Percentiles rank a stretch among this genome's conserved stretches.
Conservation (phyloP, 352 stramenopile species). For the Pythium monospermum region DNA sequence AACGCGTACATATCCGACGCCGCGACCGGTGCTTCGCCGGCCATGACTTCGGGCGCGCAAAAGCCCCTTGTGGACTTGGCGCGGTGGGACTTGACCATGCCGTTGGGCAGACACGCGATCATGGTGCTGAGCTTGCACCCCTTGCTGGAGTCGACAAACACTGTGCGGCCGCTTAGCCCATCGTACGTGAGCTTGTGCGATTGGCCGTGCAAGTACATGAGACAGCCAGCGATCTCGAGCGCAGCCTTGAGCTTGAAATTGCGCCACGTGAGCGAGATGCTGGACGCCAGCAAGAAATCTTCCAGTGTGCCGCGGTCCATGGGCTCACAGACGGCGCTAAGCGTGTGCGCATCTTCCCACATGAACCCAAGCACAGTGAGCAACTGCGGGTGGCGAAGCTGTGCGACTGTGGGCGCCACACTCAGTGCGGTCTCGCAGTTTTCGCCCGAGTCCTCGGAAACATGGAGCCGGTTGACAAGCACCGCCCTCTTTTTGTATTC, state of each 20-base stretch:
- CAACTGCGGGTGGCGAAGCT: conserved; percentile 65
- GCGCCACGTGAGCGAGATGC: conserved; percentile 48
- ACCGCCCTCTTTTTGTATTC: conserved; percentile 46
- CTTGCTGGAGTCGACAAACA: conserved; percentile 68
- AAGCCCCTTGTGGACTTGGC: conserved; percentile 18
- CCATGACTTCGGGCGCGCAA: conserved; percentile 23
- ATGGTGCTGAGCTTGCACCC: conserved; percentile 79
- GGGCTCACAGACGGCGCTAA: conserved; percentile 63
- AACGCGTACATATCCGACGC: conserved; percentile 35
- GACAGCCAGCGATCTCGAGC: conserved; percentile 47
- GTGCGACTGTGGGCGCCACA: conserved; percentile 51
- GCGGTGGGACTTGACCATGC: conserved; percentile 20
- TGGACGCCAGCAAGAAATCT: conserved; percentile 36
- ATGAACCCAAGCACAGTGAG: conserved; percentile 57
- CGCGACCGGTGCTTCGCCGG: conserved; percentile 7
- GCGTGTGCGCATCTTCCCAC: conserved; percentile 49
- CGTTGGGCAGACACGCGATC: conserved; percentile 49
- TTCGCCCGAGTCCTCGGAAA: conserved; percentile 46
- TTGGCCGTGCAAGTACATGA: conserved; percentile 78
- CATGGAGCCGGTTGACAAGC: conserved; percentile 47
- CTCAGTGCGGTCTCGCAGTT: conserved; percentile 51
- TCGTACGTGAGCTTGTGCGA: conserved; percentile 64
- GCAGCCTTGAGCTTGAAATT: conserved; percentile 79
- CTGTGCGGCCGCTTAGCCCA: conserved; percentile 53
- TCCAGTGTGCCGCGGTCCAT: conserved; percentile 70